These are phyloP conservation scores for Solanum chilense DNA, from an alignment of 257 asterid genomes.

Conservation along the genomic window DNA sequence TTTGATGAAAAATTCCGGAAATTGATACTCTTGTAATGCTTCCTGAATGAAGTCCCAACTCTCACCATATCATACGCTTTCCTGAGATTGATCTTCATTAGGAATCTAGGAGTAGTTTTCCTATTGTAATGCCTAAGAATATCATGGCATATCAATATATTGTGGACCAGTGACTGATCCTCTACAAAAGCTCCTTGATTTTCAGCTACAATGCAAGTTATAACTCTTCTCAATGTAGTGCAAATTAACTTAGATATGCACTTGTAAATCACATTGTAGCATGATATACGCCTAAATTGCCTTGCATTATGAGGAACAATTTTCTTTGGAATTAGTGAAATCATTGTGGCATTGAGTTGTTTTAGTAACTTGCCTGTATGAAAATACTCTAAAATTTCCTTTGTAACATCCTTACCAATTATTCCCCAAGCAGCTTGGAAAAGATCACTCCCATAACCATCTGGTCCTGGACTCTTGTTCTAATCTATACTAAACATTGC, in stretches of 20 bases:
- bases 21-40: background rate
- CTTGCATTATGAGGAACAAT: background rate
- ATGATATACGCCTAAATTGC: background rate
- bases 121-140: background rate
- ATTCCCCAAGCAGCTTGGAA: background rate
- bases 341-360: background rate
- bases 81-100: background rate
- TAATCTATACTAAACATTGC: background rate
- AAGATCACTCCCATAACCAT: background rate
- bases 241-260: background rate
- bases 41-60: background rate
- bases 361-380: background rate
- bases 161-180: background rate
- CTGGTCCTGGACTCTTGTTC: background rate
- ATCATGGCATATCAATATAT: no score
- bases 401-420: background rate
- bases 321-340: background rate
- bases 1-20: no score
- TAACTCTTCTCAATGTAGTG: no score
- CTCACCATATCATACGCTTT: background rate
- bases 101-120: background rate
- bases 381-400: background rate
- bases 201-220: background rate
- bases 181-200: background rate
- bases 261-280: background rate